Percentiles rank a stretch among this genome's conserved stretches.
phyloP scores from a whole-genome alignment of 225 moss, liverwort and hornwort species.

The Physcomitrium patens region DNA sequence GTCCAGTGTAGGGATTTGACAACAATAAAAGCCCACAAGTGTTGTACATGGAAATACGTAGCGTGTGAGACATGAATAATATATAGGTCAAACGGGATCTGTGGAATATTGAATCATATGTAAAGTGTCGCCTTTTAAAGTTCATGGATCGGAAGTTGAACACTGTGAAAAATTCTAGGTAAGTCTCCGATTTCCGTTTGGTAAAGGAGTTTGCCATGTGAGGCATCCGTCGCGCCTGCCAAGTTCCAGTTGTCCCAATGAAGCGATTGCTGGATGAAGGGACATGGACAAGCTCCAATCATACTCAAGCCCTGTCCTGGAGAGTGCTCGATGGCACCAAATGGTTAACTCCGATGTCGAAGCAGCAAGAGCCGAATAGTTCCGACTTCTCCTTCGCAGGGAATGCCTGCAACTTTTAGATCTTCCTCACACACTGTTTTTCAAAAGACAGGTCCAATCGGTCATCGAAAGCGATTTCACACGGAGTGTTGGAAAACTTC shows the following conservation, averaged over 20 bases:
- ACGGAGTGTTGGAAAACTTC: background rate
- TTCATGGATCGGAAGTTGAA: background rate
- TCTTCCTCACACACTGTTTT: conserved; percentile 1
- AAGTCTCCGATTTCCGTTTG: background rate
- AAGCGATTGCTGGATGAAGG: background rate
- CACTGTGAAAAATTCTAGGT: background rate
- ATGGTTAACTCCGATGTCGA: too few species aligned
- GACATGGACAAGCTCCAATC: conserved; percentile 7
- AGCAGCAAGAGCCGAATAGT: background rate
- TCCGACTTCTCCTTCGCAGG: background rate
- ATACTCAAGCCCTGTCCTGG: background rate
- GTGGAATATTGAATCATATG: background rate
- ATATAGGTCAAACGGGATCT: too few species aligned
- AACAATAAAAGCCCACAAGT: background rate
- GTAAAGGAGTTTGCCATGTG: background rate
- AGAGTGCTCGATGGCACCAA: conserved; percentile 3
- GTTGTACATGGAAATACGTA: background rate
- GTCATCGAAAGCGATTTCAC: background rate
- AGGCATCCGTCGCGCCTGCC: background rate
- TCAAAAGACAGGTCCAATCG: background rate
- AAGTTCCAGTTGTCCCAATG: background rate
- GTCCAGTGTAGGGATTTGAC: too few species aligned
- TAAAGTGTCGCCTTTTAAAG: background rate
- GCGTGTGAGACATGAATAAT: too few species aligned
- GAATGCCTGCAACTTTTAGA: background rate